These are phyloP conservation scores for Yamadazyma buinensis DNA, from an alignment of 1,139 yeast species.

Conservation along the genomic window DNA sequence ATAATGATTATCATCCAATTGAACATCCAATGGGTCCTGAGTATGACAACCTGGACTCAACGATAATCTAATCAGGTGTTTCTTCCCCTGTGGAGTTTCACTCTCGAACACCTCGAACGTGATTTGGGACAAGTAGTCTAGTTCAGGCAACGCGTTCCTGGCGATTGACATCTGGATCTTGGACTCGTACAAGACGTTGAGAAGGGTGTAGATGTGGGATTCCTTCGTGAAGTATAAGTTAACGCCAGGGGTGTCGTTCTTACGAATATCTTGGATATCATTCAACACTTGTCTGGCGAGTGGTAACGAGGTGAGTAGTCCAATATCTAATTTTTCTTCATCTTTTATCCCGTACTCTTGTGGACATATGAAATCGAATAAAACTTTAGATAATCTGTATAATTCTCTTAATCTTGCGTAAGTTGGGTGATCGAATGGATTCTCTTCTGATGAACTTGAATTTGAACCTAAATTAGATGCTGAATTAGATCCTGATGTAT, in stretches of 20 bases:
- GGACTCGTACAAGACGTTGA: slow-evolving; percentile 90
- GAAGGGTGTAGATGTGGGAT: slow-evolving; percentile 89
- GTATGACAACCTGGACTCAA: slow-evolving; percentile 98
- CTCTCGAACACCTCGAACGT: slow-evolving; percentile 90
- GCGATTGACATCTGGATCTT: slow-evolving; percentile 92
- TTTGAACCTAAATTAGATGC: background rate
- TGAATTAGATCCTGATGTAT: background rate
- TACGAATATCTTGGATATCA: slow-evolving; percentile 78
- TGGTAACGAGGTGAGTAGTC: slow-evolving; percentile 89
- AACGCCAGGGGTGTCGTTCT: slow-evolving; percentile 75
- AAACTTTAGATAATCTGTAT: slow-evolving; percentile 83
- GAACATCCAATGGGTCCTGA: slow-evolving; percentile 95
- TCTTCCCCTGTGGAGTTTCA: slow-evolving; percentile 59
- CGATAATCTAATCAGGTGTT: slow-evolving; percentile 82
- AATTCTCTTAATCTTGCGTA: slow-evolving; percentile 81
- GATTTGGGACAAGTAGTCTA: slow-evolving; percentile 93
- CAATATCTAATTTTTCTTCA: slow-evolving; percentile 93
- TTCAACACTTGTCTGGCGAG: slow-evolving; percentile 81
- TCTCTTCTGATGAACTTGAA: slow-evolving; percentile 19
- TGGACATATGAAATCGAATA: slow-evolving; percentile 96
- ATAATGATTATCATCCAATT: slow-evolving; percentile 92
- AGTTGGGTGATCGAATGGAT: slow-evolving; percentile 79
- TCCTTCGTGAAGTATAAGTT: slow-evolving; percentile 94
- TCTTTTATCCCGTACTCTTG: slow-evolving; percentile 98
- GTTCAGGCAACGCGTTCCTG: slow-evolving; percentile 91